phyloP scores from a whole-genome alignment of 2,329 filamentous ascomycete genomes.

The Pyricularia pennisetigena region DNA sequence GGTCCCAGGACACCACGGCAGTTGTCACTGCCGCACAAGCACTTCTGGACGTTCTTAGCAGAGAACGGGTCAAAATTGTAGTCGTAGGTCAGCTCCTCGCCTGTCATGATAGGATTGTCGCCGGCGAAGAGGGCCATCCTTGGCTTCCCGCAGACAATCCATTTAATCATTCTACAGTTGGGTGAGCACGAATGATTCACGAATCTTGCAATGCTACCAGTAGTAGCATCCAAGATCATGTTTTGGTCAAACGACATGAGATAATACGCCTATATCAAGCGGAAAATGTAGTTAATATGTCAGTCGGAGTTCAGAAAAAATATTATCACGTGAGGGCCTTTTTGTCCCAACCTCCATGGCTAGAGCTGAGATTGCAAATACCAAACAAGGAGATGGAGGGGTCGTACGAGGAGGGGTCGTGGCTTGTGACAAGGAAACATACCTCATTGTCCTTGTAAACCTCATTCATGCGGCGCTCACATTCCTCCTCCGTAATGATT shows the following conservation, averaged over 20 bases:
- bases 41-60: constrained; percentile 57
- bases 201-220: constrained; percentile 91
- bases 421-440: constrained; percentile 19
- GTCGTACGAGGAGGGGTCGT: background rate
- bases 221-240: constrained; percentile 96
- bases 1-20: constrained; percentile 56
- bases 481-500: constrained; percentile 92
- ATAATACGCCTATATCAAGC: constrained; percentile 69
- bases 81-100: constrained; percentile 94
- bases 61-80: constrained; percentile 65
- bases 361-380: background rate
- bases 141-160: constrained; percentile 87
- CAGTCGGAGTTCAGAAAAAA: background rate
- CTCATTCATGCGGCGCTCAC: constrained; percentile 85
- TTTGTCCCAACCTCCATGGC: constrained; percentile 2
- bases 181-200: constrained; percentile 97
- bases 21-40: constrained; percentile 52
- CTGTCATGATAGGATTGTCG: constrained; percentile 80
- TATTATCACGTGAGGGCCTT: background rate
- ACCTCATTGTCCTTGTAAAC: constrained; percentile 92
- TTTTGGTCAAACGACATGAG: constrained; percentile 98
- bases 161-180: constrained; percentile 97
- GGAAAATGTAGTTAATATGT: background rate
- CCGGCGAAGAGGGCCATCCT: constrained; percentile 96
- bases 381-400: background rate